Evolutionary conservation across 1,284 basidiomycete genomes (phyloP).

Genomic region (Ganoderma meredithae): DNA sequence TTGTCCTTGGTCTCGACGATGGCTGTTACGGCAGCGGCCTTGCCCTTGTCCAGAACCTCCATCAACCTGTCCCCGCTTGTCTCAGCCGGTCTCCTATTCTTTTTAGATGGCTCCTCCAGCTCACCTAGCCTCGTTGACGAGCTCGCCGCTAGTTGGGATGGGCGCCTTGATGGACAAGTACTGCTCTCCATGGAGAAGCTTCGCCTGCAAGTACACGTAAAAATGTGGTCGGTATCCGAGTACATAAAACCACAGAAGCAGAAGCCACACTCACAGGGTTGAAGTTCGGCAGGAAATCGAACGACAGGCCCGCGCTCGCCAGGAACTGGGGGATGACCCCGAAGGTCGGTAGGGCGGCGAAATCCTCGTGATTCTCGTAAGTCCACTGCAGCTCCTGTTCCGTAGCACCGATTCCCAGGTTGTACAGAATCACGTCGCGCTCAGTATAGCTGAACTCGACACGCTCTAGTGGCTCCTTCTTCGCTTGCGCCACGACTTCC

Average conservation of each 20-base stretch:
- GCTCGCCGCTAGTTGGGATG: slow-evolving; percentile 88
- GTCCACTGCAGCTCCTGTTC: slow-evolving; percentile 93
- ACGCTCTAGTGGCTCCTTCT: slow-evolving; percentile 65
- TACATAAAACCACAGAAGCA: not conserved
- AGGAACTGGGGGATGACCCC: slow-evolving; percentile 96
- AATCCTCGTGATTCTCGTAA: slow-evolving; percentile 90
- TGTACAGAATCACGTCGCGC: slow-evolving; percentile 95
- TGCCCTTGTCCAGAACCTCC: slow-evolving; percentile 90
- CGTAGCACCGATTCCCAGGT: slow-evolving; percentile 95
- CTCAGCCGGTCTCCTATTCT: not conserved
- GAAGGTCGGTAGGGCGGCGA: slow-evolving; percentile 90
- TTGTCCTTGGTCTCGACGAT: slow-evolving; percentile 86
- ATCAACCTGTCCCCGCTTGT: slow-evolving; percentile 55
- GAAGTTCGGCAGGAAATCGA: slow-evolving; percentile 95
- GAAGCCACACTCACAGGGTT: slow-evolving; percentile 71
- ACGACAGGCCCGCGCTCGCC: slow-evolving; percentile 65
- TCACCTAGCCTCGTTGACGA: slow-evolving; percentile 81
- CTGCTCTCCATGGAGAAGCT: slow-evolving; percentile 98
- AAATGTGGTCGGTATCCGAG: not conserved
- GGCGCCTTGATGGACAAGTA: slow-evolving; percentile 89
- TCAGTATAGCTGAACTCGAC: slow-evolving; percentile 82
- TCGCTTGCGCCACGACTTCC: slow-evolving; percentile 83
- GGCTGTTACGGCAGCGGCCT: slow-evolving; percentile 88
- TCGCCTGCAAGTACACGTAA: slow-evolving; percentile 61
- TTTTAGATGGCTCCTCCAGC: slow-evolving; percentile 30